Evolutionary conservation across 2,329 filamentous ascomycete species (phyloP), one percentile per base, ranked within the genome.

Genomic region (Clarireedia paspali): DNA sequence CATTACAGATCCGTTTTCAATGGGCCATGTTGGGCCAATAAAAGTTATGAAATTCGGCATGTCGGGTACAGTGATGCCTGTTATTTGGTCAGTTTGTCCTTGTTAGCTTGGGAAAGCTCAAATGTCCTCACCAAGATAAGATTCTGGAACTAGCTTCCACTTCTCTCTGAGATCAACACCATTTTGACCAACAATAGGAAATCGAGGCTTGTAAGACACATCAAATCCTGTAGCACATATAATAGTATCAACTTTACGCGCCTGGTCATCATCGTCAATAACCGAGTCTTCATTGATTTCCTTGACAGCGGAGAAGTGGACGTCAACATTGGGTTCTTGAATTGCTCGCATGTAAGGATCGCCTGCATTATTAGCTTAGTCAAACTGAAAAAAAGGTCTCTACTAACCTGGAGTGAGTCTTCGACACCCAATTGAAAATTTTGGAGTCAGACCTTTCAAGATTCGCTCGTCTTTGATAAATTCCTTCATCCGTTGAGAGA

Each of bases 281-380:
- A 74, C 63, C 4, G 74, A 73, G 0, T 64, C 63, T 9, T 65
- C 53, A 3, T 70, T 73, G 44, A 74, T 63, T 14, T 58, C 55
- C 0, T 54, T 53, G 39, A 75, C 75, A 1, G 72, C 68, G 1
- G 75, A 74, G 61, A 78, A 78, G 59, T 77, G 74, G 0, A 78
- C 75, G 60, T 77, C 73, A 2, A 78, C 74, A 51, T 79, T 79
- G 6, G 70, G 67, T 53, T 78, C 70, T 57, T 77, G 74, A 46
- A 79, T 74, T 1, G 76, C 76, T 45, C 69, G 59, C 72, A 79
- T 76, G 60, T 79, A 79, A 1, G 75, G 75, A 61, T 78, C 75
- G 2, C 76, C 77, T 55, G 24, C 12, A 36, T 3, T 59, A 27
- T 40, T 67, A 36, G 73, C 73, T 5, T 54, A 10, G 48, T 52